Base-by-base conservation (phyloP, 164 flowering plant genomes). In the Piper betle region DNA sequence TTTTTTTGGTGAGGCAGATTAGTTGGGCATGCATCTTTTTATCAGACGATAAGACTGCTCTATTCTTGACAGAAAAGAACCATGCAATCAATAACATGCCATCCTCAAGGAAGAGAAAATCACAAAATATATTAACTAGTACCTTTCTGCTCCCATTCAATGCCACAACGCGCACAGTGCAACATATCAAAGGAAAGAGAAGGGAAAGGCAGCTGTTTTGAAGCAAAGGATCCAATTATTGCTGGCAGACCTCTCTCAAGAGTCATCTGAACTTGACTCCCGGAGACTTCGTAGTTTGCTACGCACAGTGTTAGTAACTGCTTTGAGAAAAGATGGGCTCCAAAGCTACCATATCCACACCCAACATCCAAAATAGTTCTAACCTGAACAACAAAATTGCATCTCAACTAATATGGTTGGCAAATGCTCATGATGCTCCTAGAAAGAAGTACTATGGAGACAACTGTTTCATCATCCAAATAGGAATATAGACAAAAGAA, bases 131-230 rank as follows among this genome's bases (percentile, higher is more conserved):
- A 33, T 48, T 38, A 9, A 25, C 2, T 25, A 25, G 39, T 83
- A 94, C 99, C 99, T 85, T 83, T 88, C 59, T 75, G 69, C 74
- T 88, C 93, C 99, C 99, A 94, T 60, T 94, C 96, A 57, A 91
- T 43, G 25, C 82, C 86, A 58, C 96, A 88, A 55, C 91, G 62
- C 41, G 97, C 90, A 67, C 97, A 91, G 71, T 94, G 97, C 76
- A 94, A 66, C 99, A 91, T 88, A 64, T 94, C 99, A 80, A 84
- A 94, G 53, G 97, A 88, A 59, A 94, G 89, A 69, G 89, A 79
- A 40, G 99, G 93, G 81, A 69, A 88, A 25, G 97, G 97, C 78
- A 91, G 73, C 72, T 88, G 93, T 60, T 80, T 86, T 50, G 86
- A 78, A 58, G 67, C 69, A 55, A 94, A 82, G 57, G 95, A 85